Percentiles rank a stretch among this genome's conserved stretches.
Evolutionary conservation across 768 basidiomycete genomes (phyloP).

Genomic region (Panus rudis): DNA sequence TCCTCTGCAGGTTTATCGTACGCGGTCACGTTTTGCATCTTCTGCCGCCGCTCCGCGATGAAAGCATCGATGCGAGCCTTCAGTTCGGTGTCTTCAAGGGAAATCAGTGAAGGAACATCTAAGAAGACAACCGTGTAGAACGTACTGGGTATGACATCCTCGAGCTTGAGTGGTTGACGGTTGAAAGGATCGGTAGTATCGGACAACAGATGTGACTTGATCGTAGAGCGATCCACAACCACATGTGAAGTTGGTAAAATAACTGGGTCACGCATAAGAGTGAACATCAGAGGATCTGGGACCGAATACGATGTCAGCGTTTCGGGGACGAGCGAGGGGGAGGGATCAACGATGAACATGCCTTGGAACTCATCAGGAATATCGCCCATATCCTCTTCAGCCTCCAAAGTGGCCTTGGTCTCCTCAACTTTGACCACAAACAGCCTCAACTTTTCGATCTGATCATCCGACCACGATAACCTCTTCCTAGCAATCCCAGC

Average conservation of each 20-base stretch:
- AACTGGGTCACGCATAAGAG: conserved; percentile 94
- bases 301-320: neutral
- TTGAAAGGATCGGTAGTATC: conserved; percentile 96
- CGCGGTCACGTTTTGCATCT: conserved; percentile 26
- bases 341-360: conserved; percentile 31
- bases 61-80: conserved; percentile 41
- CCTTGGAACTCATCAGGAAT: conserved; percentile 94
- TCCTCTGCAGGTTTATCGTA: conserved; percentile 22
- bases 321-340: neutral
- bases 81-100: conserved; percentile 32
- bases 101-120: neutral
- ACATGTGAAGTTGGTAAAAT: conserved; percentile 75
- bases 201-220: conserved; percentile 90
- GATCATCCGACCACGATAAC: conserved; percentile 65
- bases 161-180: conserved; percentile 70
- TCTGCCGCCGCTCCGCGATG: conserved; percentile 30
- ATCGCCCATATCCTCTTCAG: conserved; percentile 88
- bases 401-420: conserved; percentile 69
- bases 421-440: conserved; percentile 85
- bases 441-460: conserved; percentile 59
- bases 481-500: conserved; percentile 55
- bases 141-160: conserved; percentile 73
- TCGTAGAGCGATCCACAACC: conserved; percentile 82
- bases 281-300: conserved; percentile 83
- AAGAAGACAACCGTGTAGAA: conserved; percentile 2